Evolutionary conservation across 176 grass and related monocot species (phyloP).

Genomic region (Eremochloa ophiuroides): DNA sequence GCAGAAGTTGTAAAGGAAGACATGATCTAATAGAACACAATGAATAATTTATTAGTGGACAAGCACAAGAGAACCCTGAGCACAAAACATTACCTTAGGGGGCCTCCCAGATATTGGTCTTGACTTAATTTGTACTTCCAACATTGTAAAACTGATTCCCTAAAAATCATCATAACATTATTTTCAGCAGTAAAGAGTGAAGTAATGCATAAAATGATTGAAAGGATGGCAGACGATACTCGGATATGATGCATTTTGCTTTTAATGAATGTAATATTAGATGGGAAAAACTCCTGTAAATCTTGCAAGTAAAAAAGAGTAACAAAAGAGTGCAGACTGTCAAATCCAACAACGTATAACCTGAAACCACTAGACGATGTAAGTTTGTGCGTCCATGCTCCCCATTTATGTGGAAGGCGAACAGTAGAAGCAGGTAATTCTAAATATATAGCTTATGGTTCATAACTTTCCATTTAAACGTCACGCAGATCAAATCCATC

Average conservation of each 20-base stretch:
- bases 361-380: not conserved
- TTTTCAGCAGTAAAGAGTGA: too few relatives aligned
- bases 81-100: constrained; percentile 42
- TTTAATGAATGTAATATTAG: not conserved
- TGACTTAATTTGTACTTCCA: constrained; percentile 41
- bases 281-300: not conserved
- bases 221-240: not conserved
- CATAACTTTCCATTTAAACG: not conserved
- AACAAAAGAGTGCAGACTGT: not conserved
- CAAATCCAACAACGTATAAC: not conserved
- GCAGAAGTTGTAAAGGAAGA: constrained; percentile 6
- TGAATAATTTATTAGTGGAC: not conserved
- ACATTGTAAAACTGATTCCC: constrained; percentile 44
- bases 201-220: not conserved
- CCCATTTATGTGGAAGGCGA: not conserved
- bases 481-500: not conserved
- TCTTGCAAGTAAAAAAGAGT: not conserved
- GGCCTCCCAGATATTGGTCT: constrained; percentile 26
- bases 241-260: not conserved
- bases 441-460: not conserved
- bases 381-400: not conserved
- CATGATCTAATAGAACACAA: constrained; percentile 4
- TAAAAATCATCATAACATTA: constrained; percentile 15
- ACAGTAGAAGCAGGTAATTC: not conserved
- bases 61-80: not conserved